Base-by-base conservation (phyloP, 1,284 basidiomycete genomes). In the Mycena sp. region DNA sequence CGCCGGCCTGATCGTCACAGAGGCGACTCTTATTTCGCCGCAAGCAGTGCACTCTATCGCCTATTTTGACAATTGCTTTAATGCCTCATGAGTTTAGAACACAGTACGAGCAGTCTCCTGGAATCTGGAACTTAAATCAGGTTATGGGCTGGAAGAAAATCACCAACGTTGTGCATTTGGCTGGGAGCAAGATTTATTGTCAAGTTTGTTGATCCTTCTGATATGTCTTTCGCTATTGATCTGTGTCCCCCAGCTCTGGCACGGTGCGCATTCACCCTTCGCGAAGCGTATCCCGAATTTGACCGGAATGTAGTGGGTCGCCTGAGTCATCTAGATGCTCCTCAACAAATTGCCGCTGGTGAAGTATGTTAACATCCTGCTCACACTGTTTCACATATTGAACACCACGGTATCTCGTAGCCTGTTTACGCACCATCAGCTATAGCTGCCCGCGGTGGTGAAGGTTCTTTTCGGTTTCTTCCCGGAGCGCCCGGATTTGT, bases 1-100 rank as follows among this genome's bases (percentile, higher is more conserved):
- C 16, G 81, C 80, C 1, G 80, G 80, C 0, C 69, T 85, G 7
- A 78, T 85, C 32, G 74, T 84, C 19, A 76, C 80, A 1, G 84
- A 85, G 68, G 84, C 77, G 0, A 75, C 74, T 6, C 72, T 80
- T 1, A 71, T 82, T 28, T 69, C 69, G 6, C 77, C 75, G 32
- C 81, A 82, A 73, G 80, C n/a, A n/a, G n/a, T n/a, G n/a, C n/a
- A n/a, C n/a, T n/a, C n/a, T n/a, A n/a, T n/a, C n/a, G n/a, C n/a
- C n/a, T n/a, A n/a, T n/a, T n/a, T n/a, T n/a, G n/a, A n/a, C n/a
- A n/a, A n/a, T n/a, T n/a, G n/a, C n/a, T n/a, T n/a, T n/a, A n/a
- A n/a, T n/a, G n/a, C n/a, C n/a, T n/a, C n/a, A n/a, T n/a, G n/a
- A n/a, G n/a, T n/a, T n/a, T n/a, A n/a, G n/a, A n/a, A n/a, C n/a